Base-by-base conservation (phyloP, 2,329 filamentous ascomycete species). In the Paraphaeosphaeria minitans region DNA sequence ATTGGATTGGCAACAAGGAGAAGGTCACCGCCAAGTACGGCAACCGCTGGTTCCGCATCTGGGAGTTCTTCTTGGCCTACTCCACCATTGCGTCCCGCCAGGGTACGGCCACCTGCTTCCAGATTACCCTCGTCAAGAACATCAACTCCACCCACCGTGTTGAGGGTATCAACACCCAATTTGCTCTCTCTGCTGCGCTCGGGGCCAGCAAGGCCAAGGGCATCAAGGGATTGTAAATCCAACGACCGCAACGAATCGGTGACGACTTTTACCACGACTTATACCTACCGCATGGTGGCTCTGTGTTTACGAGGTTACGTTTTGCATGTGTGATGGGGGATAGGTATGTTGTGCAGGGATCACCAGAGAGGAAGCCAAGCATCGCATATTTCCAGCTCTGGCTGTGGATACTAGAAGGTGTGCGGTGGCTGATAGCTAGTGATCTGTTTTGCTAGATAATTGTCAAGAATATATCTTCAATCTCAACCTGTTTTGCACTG, bases 11-110 rank as follows among this genome's bases (percentile, higher is more conserved):
- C 80, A 98, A 98, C 85, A 84, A 85, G 68, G 92, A 96, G 59
- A 96, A 96, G 83, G 91, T 97, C 62, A 87, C 90, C 79, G 92
- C 91, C 75, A 98, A 97, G 85, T 98, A 98, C 76, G 95, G 95
- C 73, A 88, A 90, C 75, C 85, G 91, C 75, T 99, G 95, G 95
- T 99, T 91, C 87, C 89, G 94, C 78, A 95, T 95, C 76, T 96
- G 92, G 92, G 91, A 96, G 75, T 92, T 88, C 80, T 96, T 96
- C 87, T 86, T 96, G 61, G 91, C 91, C 63, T 93, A 88, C 78
- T 92, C 90, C 19, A 91, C 89, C 74, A 96, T 96, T 76, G 87
- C 86, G 72, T 92, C 92, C 27, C 89, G 92, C 74, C 92, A 96
- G 79, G 92, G 92, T 66, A 84, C 85, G 66, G 92, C 92, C 56